phyloP scores from a whole-genome alignment of 352 stramenopile genomes.

The Thalassiosira hispida region DNA sequence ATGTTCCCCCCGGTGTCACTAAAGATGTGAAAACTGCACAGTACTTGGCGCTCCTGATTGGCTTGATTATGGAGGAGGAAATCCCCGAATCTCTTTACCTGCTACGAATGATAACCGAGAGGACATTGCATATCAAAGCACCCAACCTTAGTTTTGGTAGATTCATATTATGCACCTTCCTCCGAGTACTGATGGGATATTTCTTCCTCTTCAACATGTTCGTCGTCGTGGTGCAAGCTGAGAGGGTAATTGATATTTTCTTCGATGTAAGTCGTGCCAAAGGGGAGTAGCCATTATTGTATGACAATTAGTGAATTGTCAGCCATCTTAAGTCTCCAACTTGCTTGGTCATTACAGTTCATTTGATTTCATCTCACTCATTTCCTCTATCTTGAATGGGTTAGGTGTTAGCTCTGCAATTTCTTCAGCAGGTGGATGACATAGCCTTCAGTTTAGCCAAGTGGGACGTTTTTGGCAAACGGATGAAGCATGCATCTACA shows the following conservation, averaged over 20 bases:
- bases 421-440: conserved; percentile 29
- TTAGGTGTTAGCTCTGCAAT: conserved; percentile 2
- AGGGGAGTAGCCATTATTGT: background rate
- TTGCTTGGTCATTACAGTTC: background rate
- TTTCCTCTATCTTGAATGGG: background rate
- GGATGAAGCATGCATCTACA: conserved; percentile 9
- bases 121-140: conserved; percentile 6
- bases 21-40: conserved; percentile 14
- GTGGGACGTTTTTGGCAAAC: conserved; percentile 26
- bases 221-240: conserved; percentile 28
- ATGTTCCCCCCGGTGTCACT: conserved; percentile 13
- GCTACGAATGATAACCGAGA: conserved; percentile 24
- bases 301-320: background rate
- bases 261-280: too few relatives aligned
- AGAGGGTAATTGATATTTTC: conserved; percentile 32
- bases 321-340: too few relatives aligned
- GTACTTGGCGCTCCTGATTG: conserved; percentile 17
- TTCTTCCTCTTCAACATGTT: conserved; percentile 45
- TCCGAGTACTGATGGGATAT: conserved; percentile 35
- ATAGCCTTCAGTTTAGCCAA: conserved; percentile 26
- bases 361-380: background rate
- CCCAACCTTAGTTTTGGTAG: conserved; percentile 24
- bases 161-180: conserved; percentile 25
- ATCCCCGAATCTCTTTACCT: conserved; percentile 26
- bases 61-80: conserved; percentile 4